Evolutionary conservation across 805 yeast species (phyloP).

Genomic region (Torulaspora gathmanii): DNA sequence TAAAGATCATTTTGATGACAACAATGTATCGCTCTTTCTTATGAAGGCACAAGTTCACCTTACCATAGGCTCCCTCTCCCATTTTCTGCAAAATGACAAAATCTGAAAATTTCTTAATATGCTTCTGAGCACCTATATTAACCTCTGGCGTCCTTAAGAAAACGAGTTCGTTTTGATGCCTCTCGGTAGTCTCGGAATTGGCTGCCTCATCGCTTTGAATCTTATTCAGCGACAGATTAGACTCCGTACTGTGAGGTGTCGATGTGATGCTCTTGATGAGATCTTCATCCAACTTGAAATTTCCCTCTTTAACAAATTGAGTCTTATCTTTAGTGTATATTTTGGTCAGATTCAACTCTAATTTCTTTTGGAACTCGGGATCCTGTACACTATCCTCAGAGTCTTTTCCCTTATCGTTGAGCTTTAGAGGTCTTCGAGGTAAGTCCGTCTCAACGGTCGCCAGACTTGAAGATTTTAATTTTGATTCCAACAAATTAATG

Average conservation of each 20-base stretch:
- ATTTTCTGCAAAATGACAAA: constrained; percentile 67
- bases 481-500: constrained; percentile 1
- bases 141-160: constrained; percentile 23
- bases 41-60: constrained; percentile 75
- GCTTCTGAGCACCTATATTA: constrained; percentile 59
- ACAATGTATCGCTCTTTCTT: constrained; percentile 60
- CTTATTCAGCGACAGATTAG: constrained; percentile 8
- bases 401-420: background rate
- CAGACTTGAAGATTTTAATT: background rate
- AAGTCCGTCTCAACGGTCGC: background rate
- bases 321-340: constrained; percentile 32
- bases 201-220: constrained; percentile 2
- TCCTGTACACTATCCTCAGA: constrained; percentile 1
- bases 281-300: constrained; percentile 32
- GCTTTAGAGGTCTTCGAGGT: background rate
- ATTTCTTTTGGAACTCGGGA: constrained; percentile 24
- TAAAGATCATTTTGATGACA: constrained; percentile 83
- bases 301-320: constrained; percentile 34
- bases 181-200: constrained; percentile 7
- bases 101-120: constrained; percentile 67
- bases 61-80: constrained; percentile 98
- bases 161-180: constrained; percentile 7
- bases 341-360: constrained; percentile 30
- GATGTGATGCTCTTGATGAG: constrained; percentile 33
- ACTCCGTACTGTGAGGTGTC: constrained; percentile 14